Conservation (phyloP, 2,329 filamentous ascomycete genomes). For the Xylariaceae sp. region DNA sequence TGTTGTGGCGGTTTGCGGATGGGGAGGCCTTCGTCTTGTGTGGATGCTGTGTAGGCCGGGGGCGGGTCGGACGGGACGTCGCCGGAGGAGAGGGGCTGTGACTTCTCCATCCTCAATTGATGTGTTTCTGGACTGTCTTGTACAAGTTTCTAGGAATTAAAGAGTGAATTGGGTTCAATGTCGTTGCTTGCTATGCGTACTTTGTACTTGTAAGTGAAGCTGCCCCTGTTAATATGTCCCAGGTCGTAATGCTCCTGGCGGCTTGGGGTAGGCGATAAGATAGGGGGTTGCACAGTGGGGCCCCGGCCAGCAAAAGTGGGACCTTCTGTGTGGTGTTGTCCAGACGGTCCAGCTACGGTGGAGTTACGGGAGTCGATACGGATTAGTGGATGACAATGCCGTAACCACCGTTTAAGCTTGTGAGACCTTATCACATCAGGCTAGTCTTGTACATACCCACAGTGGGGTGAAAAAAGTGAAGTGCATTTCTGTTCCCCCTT, state of each 20-base stretch:
- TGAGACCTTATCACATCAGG: background rate
- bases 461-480: background rate
- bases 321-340: too few relatives aligned
- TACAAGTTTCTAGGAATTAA: background rate
- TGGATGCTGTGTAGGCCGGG: constrained; percentile 42
- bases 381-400: background rate
- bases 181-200: background rate
- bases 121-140: background rate
- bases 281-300: background rate
- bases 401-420: background rate
- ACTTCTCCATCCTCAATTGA: constrained; percentile 20
- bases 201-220: background rate
- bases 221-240: background rate
- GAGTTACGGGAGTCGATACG: background rate
- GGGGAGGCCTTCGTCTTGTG: constrained; percentile 35
- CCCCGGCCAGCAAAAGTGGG: too few relatives aligned
- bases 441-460: background rate
- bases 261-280: background rate
- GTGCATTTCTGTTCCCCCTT: too few relatives aligned
- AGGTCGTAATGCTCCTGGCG: background rate
- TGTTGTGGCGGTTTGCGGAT: constrained; percentile 17
- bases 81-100: constrained; percentile 17
- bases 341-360: background rate
- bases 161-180: background rate
- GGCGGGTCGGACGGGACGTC: constrained; percentile 37